These are phyloP conservation scores for Ilex asprella DNA, from an alignment of 257 asterid species.

Conservation along the genomic window DNA sequence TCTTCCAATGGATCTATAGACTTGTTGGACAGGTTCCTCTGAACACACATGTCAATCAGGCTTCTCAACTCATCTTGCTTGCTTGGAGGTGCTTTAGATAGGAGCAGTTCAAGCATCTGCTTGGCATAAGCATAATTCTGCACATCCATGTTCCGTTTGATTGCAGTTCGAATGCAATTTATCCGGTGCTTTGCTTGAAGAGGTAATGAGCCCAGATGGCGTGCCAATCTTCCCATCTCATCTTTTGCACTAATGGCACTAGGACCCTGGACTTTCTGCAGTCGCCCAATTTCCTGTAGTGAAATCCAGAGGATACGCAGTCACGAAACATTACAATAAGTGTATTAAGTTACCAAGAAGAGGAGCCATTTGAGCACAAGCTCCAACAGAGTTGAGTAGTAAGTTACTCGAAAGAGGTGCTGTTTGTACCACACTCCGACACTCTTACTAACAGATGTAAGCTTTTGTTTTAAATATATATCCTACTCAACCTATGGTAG, in stretches of 20 bases:
- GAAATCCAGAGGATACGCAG: conserved; percentile 2
- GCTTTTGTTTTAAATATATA: no score
- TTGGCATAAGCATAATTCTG: conserved; percentile 90
- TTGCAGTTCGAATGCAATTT: conserved; percentile 90
- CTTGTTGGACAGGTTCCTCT: conserved; percentile 85
- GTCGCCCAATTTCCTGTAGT: conserved; percentile 79
- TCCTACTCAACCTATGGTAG: no score
- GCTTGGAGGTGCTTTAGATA: conserved; percentile 90
- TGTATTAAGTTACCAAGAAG: no score
- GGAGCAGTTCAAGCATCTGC: conserved; percentile 90
- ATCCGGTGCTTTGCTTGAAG: conserved; percentile 96
- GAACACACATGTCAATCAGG: conserved; percentile 81
- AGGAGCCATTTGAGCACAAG: no score
- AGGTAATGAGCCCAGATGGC: conserved; percentile 94
- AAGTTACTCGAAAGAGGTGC: no score
- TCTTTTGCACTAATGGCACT: conserved; percentile 97
- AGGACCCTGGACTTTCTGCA: conserved; percentile 94
- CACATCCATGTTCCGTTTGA: conserved; percentile 94
- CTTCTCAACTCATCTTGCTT: conserved; percentile 97
- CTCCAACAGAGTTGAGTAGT: no score
- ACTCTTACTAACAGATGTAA: no score
- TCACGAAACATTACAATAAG: not conserved
- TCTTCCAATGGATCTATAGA: conserved; percentile 95
- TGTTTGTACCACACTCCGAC: no score
- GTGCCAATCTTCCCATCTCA: conserved; percentile 93